phyloP scores from a whole-genome alignment of 495 filamentous ascomycete species.

The Annulohypoxylon moriforme region DNA sequence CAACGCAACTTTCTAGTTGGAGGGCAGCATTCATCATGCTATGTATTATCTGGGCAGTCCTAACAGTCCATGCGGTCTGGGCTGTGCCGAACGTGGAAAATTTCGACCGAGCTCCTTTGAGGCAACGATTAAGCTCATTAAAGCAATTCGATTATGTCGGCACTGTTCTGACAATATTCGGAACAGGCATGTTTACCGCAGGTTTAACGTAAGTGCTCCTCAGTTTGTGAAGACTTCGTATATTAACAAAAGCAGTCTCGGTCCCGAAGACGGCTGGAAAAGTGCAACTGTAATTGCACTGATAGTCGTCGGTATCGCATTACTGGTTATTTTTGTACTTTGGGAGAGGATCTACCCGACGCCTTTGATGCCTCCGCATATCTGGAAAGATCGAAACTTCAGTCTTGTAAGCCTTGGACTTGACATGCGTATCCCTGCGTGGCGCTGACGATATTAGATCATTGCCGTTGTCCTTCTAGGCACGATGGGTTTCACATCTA shows the following conservation, averaged over 20 bases:
- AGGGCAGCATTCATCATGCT: conserved; percentile 71
- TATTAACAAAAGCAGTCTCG: conserved; percentile 48
- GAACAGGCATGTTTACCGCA: conserved; percentile 73
- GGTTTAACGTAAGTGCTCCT: conserved; percentile 66
- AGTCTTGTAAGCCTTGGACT: conserved; percentile 58
- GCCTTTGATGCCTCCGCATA: conserved; percentile 66
- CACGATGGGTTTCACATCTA: conserved; percentile 62
- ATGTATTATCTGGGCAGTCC: conserved; percentile 69
- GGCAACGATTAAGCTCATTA: conserved; percentile 52
- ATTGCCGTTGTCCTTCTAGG: conserved; percentile 63
- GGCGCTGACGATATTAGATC: conserved; percentile 55
- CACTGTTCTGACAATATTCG: conserved; percentile 69
- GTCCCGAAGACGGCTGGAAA: conserved; percentile 67
- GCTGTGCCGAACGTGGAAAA: conserved; percentile 71
- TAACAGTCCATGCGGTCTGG: conserved; percentile 68
- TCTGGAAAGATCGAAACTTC: conserved; percentile 66
- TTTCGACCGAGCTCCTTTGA: conserved; percentile 59
- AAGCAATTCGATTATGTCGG: conserved; percentile 72
- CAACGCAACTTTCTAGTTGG: conserved; percentile 71
- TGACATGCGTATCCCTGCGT: background rate
- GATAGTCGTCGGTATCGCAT: conserved; percentile 66
- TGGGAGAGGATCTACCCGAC: conserved; percentile 67
- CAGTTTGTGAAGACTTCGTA: background rate
- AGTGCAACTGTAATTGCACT: conserved; percentile 70
- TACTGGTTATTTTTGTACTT: conserved; percentile 66